Evolutionary conservation across 352 stramenopile species (phyloP), one percentile per base, ranked within the genome.

Genomic region (Pythium insidiosum): DNA sequence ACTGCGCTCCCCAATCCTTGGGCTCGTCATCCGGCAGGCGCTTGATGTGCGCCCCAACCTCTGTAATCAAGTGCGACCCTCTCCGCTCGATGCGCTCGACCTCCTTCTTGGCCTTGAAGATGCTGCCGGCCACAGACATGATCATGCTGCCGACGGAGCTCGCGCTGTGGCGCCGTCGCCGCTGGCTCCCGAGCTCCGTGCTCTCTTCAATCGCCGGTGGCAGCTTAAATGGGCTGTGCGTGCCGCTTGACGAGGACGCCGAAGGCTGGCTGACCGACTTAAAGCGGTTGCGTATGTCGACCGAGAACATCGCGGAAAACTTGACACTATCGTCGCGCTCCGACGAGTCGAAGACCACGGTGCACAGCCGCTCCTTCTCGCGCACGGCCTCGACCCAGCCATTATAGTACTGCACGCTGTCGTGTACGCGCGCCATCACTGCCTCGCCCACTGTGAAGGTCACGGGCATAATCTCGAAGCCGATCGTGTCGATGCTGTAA

Each of bases 401-500:
- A 23, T 71, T 60, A 28, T 70, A 88, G 44, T 88, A 88, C 37
- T 66, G 56, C 19, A 64, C 52, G 26, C 64, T 79, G 21, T 67
- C 67, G 33, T 79, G 58, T 3, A 82, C 68, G 6, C 69, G 68
- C 26, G 68, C 71, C 56, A 85, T 76, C 24, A 88, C 68, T 6
- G 54, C 59, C 36, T 88, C 76, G 2, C 76, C 73, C 6, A 84
- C 56, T 0, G 44, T 48, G 31, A 86, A 88, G 26, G 12, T 55
- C 16, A 77, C 60, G 6, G 64, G 58, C 18, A 57, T 64, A 20
- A 88, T 61, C 58, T 88, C 76, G 47, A 85, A 86, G 6, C 76
- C 76, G 45, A 85, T 83, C 5, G 73, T 71, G 49, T 88, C 73
- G 40, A 88, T 82, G 39, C 66, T 82, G 51, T 79, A 84, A 38